phyloP scores from a whole-genome alignment of 1,284 basidiomycete genomes.

The Trichosporon faecale region DNA sequence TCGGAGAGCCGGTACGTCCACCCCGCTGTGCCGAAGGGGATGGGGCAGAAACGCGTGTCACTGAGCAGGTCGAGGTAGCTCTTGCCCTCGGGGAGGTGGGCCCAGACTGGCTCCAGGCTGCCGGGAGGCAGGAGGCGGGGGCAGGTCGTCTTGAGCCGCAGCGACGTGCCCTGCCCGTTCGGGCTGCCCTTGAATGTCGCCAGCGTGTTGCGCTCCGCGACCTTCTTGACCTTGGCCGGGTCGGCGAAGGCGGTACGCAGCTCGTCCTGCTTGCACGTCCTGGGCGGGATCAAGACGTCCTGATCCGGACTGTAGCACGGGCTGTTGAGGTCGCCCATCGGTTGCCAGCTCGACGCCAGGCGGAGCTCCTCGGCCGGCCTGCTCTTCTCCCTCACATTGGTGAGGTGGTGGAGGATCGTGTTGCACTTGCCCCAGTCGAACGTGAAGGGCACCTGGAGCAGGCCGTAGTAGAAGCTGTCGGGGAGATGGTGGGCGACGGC shows the following conservation, averaged over 20 bases:
- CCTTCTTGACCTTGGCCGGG: constrained; percentile 13
- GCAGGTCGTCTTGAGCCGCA: constrained; percentile 33
- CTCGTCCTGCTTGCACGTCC: constrained; percentile 33
- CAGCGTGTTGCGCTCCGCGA: constrained; percentile 15
- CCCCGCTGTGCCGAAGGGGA: constrained; percentile 43
- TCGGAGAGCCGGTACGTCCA: constrained; percentile 48
- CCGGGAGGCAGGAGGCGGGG: constrained; percentile 12
- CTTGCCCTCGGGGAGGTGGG: constrained; percentile 15
- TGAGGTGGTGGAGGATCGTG: constrained; percentile 26
- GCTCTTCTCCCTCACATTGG: constrained; percentile 19
- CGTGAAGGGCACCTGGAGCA: constrained; percentile 49
- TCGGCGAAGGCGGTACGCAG: constrained; percentile 30
- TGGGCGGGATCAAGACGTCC: constrained; percentile 38
- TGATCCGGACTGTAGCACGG: constrained; percentile 35
- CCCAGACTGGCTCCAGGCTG: background rate
- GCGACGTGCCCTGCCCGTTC: constrained; percentile 26
- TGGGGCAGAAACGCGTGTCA: constrained; percentile 48
- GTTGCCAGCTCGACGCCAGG: constrained; percentile 25
- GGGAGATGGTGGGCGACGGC: constrained; percentile 31
- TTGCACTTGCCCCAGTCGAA: constrained; percentile 49
- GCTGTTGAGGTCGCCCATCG: constrained; percentile 38
- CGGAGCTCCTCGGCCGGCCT: background rate
- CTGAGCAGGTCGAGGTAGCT: constrained; percentile 44
- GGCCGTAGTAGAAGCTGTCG: constrained; percentile 18
- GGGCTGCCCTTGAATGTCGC: constrained; percentile 35